Evolutionary conservation across 441 rosid species (phyloP).

Genomic region (Bruguiera hainesii): DNA sequence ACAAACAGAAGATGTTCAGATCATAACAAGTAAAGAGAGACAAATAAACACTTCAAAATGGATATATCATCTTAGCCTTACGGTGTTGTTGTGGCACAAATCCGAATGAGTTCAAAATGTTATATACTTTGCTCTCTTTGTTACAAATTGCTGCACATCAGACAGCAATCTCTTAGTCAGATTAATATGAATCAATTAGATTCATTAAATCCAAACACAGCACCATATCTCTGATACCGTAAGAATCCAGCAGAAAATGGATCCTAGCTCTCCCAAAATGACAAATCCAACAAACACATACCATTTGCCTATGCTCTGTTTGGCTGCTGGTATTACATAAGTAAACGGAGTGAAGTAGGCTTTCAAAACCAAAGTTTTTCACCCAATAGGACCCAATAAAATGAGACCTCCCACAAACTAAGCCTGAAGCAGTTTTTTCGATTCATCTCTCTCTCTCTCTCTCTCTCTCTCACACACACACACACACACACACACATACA

Average conservation of each 20-base stretch:
- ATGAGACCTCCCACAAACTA: too few relatives aligned
- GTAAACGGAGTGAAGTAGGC: too few relatives aligned
- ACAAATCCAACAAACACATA: too few relatives aligned
- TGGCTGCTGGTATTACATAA: too few relatives aligned
- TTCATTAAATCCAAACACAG: not conserved
- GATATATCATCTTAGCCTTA: slow-evolving; percentile 36
- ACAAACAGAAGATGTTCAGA: slow-evolving; percentile 18
- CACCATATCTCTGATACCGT: not conserved
- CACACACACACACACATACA: too few relatives aligned
- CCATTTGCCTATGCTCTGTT: too few relatives aligned
- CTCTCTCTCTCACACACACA: too few relatives aligned
- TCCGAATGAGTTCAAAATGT: slow-evolving; percentile 64
- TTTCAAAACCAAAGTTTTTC: too few relatives aligned
- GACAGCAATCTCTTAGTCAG: slow-evolving; percentile 16
- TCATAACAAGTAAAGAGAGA: slow-evolving; percentile 17
- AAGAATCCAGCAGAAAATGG: not conserved
- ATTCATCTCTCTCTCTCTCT: too few relatives aligned
- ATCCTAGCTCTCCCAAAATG: not conserved
- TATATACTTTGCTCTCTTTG: slow-evolving; percentile 75
- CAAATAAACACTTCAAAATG: slow-evolving; percentile 12
- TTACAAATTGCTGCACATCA: slow-evolving; percentile 74
- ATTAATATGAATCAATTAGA: not conserved
- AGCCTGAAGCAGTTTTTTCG: too few relatives aligned
- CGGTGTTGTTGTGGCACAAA: slow-evolving; percentile 74
- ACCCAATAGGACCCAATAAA: too few relatives aligned